These are phyloP conservation scores for Vitellaria paradoxa DNA, from an alignment of 179 eudicot species.

Conservation along the genomic window DNA sequence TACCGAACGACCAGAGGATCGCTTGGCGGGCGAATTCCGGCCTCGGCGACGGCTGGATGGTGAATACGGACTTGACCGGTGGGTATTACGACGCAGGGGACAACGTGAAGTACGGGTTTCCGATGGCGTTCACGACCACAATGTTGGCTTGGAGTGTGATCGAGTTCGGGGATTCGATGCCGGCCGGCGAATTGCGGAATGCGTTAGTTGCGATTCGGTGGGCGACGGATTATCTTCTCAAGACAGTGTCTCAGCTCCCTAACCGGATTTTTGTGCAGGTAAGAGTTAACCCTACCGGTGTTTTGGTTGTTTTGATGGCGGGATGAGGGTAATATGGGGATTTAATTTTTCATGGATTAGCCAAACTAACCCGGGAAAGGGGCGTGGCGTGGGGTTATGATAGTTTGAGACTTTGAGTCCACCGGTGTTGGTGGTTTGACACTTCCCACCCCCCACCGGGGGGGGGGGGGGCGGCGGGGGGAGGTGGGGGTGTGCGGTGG, in stretches of 20 bases:
- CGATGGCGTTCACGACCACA: conserved; percentile 86
- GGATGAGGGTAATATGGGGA: conserved; percentile 5
- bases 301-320: neutral
- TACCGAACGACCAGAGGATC: conserved; percentile 66
- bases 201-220: conserved; percentile 65
- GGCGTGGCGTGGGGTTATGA: neutral
- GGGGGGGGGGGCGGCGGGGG: too few species aligned
- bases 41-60: conserved; percentile 54
- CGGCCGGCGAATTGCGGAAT: conserved; percentile 45
- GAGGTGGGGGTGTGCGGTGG: too few species aligned
- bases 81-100: conserved; percentile 93
- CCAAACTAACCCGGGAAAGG: neutral
- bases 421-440: neutral
- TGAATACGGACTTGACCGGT: conserved; percentile 54
- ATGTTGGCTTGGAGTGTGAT: conserved; percentile 88
- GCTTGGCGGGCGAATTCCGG: conserved; percentile 73
- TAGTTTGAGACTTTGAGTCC: neutral
- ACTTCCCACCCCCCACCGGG: neutral
- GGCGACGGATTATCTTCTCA: conserved; percentile 77
- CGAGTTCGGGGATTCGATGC: conserved; percentile 72
- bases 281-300: conserved; percentile 5
- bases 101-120: conserved; percentile 77
- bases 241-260: conserved; percentile 63
- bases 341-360: neutral
- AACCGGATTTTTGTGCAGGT: conserved; percentile 87